These are phyloP conservation scores for Trichoderma polysporum DNA, from an alignment of 2,329 filamentous ascomycete species.

Conservation along the genomic window DNA sequence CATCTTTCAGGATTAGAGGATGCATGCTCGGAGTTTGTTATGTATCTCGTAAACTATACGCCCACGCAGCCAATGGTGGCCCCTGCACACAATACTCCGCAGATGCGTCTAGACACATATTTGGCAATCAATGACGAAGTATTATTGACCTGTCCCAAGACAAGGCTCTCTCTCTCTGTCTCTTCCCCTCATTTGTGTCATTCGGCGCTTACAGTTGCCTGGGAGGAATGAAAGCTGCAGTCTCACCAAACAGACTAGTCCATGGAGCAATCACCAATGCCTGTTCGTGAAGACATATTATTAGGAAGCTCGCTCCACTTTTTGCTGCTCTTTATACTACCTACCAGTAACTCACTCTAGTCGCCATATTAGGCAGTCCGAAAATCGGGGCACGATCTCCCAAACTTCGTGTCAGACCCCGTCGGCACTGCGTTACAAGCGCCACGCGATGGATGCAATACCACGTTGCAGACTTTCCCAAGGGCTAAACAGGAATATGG, in stretches of 20 bases:
- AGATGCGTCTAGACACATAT: not conserved
- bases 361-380: too few relatives aligned
- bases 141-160: not conserved
- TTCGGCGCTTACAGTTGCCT: not conserved
- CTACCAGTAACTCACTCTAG: too few relatives aligned
- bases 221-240: not conserved
- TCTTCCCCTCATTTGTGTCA: not conserved
- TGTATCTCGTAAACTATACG: not conserved
- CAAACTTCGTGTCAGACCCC: too few relatives aligned
- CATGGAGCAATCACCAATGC: too few relatives aligned
- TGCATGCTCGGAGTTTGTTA: not conserved
- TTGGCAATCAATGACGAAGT: not conserved
- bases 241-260: not conserved
- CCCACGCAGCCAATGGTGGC: not conserved
- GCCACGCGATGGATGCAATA: not conserved
- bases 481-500: not conserved
- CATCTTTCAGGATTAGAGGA: not conserved
- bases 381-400: too few relatives aligned
- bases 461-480: not conserved
- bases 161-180: not conserved
- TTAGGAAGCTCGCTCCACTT: too few relatives aligned
- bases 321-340: too few relatives aligned
- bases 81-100: not conserved
- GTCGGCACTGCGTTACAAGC: too few relatives aligned
- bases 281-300: too few relatives aligned